Evolutionary conservation across 768 basidiomycete species (phyloP), one percentile per base, ranked within the genome.

Genomic region (Macrolepiota fuliginosa): DNA sequence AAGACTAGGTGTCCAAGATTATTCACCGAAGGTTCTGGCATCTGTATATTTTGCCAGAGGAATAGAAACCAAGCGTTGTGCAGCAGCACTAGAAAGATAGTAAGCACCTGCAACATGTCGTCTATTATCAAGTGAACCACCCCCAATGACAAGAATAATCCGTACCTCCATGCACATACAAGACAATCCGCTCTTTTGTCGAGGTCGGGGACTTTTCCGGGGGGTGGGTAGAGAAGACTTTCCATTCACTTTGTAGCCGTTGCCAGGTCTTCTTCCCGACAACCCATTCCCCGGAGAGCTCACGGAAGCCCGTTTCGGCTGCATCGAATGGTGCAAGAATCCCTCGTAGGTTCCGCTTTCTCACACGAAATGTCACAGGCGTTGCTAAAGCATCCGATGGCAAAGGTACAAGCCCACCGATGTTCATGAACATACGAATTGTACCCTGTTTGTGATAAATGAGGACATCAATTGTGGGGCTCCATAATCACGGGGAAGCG

Each of bases 211-310:
- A 58, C 61, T 63, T 15, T 55, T 66, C 69, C 56, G 68, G 64
- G 46, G 61, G 64, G 42, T 66, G 69, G n/a, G 78, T 71, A 17
- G 82, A 78, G 29, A 29, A 19, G 10, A 29, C 36, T 69, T 83
- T 87, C 85, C 92, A 91, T 68, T 96, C 93, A 15, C 82, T 77
- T 69, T 97, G 94, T 65, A 97, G 79, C 29, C 86, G 78, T 64
- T 87, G 87, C 96, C 96, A 99, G 0, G 96, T 85, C 64, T 85
- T 86, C 72, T 90, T 91, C 37, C 93, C 93, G n/a, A 98, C 90
- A 24, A 98, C 88, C 96, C 96, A 99, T 78, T 99, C 96, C 0
- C 94, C 96, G 1, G 87, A 87, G 32, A 99, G 80, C 68, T 96
- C 91, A 3, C 96, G 83, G 9, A 68, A 72, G 36, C 94, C 96